A percentile compares a stretch with the other conserved stretches of the same genome.
Evolutionary conservation across 2,329 filamentous ascomycete species (phyloP).

Genomic region (Endocalyx cinctus): DNA sequence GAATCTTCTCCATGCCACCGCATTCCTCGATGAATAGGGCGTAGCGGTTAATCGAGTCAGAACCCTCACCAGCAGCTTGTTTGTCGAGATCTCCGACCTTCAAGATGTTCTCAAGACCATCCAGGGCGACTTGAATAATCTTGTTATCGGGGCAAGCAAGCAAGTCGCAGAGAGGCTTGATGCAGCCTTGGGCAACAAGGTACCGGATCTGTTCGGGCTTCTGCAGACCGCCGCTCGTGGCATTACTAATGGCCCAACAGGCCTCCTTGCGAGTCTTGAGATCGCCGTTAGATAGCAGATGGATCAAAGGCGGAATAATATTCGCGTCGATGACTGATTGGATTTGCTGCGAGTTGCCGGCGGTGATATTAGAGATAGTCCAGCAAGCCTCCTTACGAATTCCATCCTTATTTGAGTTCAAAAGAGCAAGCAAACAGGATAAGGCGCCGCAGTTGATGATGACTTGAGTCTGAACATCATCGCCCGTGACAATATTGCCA

Average conservation of each 20-base stretch:
- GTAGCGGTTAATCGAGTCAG: slow-evolving; percentile 87
- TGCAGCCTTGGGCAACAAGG: slow-evolving; percentile 87
- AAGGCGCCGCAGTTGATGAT: slow-evolving; percentile 98
- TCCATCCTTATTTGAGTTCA: slow-evolving; percentile 96
- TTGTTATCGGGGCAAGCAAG: slow-evolving; percentile 98
- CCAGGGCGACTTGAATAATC: slow-evolving; percentile 97
- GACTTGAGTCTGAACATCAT: slow-evolving; percentile 97
- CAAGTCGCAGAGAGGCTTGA: slow-evolving; percentile 94
- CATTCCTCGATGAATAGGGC: slow-evolving; percentile 98
- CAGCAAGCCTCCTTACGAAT: slow-evolving; percentile 99
- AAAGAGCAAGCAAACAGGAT: slow-evolving; percentile 82
- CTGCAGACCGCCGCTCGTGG: slow-evolving; percentile 93
- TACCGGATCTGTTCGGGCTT: slow-evolving; percentile 99
- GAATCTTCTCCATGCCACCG: slow-evolving; percentile 99
- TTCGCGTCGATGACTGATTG: slow-evolving; percentile 95
- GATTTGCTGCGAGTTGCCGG: slow-evolving; percentile 96
- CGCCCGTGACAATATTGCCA: slow-evolving; percentile 97
- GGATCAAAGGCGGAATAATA: slow-evolving; percentile 93
- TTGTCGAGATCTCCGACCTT: slow-evolving; percentile 99
- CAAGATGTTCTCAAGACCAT: slow-evolving; percentile 97
- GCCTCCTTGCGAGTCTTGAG: slow-evolving; percentile 99
- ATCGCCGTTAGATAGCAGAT: slow-evolving; percentile 92
- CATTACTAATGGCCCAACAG: slow-evolving; percentile 99
- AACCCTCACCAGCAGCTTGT: slow-evolving; percentile 71
- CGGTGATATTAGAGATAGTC: slow-evolving; percentile 99